Conservation (phyloP, 257 asterid genomes). For the Solanum tarijense region DNA sequence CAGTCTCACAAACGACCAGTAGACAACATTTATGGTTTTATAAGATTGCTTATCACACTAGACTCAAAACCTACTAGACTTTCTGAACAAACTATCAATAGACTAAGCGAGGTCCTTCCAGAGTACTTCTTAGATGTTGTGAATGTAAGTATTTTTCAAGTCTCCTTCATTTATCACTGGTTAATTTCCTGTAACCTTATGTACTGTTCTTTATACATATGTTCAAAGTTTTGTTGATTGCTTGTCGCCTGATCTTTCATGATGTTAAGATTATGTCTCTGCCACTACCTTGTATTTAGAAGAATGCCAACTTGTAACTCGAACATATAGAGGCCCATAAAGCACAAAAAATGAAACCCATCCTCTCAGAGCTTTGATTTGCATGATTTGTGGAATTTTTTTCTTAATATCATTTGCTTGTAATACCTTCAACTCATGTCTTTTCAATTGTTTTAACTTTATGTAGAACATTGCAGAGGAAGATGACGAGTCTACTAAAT, state of each 20-base stretch:
- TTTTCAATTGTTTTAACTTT: background rate
- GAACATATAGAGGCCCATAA: background rate
- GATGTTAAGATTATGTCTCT: background rate
- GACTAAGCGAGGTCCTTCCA: slow-evolving; percentile 47
- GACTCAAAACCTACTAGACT: slow-evolving; percentile 58
- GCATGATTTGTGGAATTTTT: background rate
- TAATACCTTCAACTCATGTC: background rate
- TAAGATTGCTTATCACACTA: slow-evolving; percentile 54
- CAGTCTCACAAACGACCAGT: slow-evolving; percentile 49
- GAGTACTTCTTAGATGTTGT: slow-evolving; percentile 44
- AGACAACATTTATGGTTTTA: slow-evolving; percentile 61
- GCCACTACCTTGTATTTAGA: background rate
- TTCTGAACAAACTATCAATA: slow-evolving; percentile 46
- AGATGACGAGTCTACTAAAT: slow-evolving; percentile 17
- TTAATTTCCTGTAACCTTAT: background rate
- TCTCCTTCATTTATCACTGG: background rate
- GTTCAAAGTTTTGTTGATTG: background rate
- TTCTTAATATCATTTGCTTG: background rate
- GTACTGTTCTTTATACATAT: background rate
- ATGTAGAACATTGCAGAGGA: slow-evolving; percentile 34
- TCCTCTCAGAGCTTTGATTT: background rate
- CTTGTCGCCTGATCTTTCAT: background rate
- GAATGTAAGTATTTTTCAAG: slow-evolving; percentile 29
- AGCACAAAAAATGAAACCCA: background rate
- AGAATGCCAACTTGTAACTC: background rate